A percentile compares a stretch with the other conserved stretches of the same genome.
phyloP scores from a whole-genome alignment of 495 filamentous ascomycete genomes.

The Aspergillus mulundensis region DNA sequence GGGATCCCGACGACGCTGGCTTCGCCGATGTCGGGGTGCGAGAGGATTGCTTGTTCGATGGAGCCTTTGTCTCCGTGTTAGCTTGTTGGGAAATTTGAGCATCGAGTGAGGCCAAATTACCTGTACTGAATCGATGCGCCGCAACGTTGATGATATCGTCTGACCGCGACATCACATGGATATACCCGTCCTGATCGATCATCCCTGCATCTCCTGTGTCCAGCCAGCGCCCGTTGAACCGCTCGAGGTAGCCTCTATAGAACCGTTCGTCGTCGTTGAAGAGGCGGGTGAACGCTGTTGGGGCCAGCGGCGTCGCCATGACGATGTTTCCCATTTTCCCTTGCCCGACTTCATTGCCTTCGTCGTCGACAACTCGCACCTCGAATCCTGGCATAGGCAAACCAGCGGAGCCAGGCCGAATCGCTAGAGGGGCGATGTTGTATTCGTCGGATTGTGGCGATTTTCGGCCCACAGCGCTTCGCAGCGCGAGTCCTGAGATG shows the following conservation, averaged over 20 bases:
- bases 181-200: slow-evolving; percentile 76
- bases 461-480: slow-evolving; percentile 27
- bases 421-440: slow-evolving; percentile 34
- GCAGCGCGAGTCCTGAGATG: slow-evolving; percentile 74
- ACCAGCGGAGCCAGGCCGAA: slow-evolving; percentile 83
- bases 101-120: slow-evolving; percentile 31
- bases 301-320: slow-evolving; percentile 72
- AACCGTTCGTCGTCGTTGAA: slow-evolving; percentile 83
- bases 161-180: slow-evolving; percentile 79
- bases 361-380: slow-evolving; percentile 75
- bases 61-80: slow-evolving; percentile 45
- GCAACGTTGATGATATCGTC: slow-evolving; percentile 97
- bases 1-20: slow-evolving; percentile 82
- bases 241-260: slow-evolving; percentile 72
- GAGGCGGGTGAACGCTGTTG: slow-evolving; percentile 78
- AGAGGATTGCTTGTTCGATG: slow-evolving; percentile 86
- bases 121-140: slow-evolving; percentile 86
- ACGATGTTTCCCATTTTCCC: slow-evolving; percentile 92
- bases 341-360: slow-evolving; percentile 60
- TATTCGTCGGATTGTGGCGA: slow-evolving; percentile 6
- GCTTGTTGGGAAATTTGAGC: background rate
- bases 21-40: slow-evolving; percentile 73
- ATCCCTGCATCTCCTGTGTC: slow-evolving; percentile 90
- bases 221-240: slow-evolving; percentile 75
- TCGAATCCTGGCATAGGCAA: slow-evolving; percentile 90